Evolutionary conservation across 176 grass and related monocot genomes (phyloP), one percentile per base, ranked within the genome.

Genomic region (Ensete glaucum): DNA sequence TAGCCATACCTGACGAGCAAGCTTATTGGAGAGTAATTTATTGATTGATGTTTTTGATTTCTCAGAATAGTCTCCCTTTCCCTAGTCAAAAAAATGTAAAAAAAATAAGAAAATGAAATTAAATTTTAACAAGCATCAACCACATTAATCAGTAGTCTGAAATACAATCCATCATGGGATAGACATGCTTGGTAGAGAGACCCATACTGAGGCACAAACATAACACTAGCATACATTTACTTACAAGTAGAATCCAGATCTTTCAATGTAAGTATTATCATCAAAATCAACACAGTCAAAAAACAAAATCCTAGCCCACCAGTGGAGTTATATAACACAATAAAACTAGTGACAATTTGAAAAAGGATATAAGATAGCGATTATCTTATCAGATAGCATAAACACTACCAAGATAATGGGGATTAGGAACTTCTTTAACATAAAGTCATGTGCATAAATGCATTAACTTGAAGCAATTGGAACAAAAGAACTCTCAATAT

Each of bases 1-100:
- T 53, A 9, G 4, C 50, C 59, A 71, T 59, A 79, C 77, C 77
- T 79, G 77, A 58, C 26, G 65, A 24, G 64, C 77, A 79, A 79
- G 54, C 10, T 52, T n/a, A 71, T 79, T 70, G n/a, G 77, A 79
- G 50, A 69, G 66, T 54, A 79, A 21, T 50, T 58, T 50, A 10
- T 70, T 58, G 9, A 29, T 71, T 49, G 77, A 48, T 79, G 77
- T 49, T 9, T 70, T 43, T 57, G 65, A 48, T 70, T 57, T 79
- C 19, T 69, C 23, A 20, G 9, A 55, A 69, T 22, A 56, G 69
- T 54, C 26, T 43, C 21, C 53, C 24, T 57, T 55, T 55, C 25
- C 66, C 52, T 56, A 7, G 34, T 10, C 16, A 11, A 69, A 78
- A 43, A 69, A 53, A 21, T 11, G 12, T 43, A 1, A 55, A 12